These are phyloP conservation scores for Solanum sejunctum DNA, from an alignment of 257 asterid genomes.

Conservation along the genomic window DNA sequence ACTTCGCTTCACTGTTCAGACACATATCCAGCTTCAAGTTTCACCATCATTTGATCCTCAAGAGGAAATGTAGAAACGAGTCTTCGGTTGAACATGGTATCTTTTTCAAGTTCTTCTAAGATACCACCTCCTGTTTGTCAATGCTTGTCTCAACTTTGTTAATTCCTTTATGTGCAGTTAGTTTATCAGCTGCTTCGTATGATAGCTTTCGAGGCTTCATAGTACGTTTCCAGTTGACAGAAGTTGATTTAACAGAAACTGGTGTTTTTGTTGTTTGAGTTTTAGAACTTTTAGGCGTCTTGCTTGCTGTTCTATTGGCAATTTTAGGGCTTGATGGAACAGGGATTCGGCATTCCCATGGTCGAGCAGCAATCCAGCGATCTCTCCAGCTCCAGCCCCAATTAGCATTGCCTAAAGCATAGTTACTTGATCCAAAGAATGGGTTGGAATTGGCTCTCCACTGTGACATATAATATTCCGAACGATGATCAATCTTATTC, in stretches of 20 bases:
- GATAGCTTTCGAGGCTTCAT: slow-evolving; percentile 21
- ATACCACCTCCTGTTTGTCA: background rate
- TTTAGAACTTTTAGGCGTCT: background rate
- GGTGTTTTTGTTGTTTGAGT: background rate
- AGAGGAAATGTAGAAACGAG: background rate
- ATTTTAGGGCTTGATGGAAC: slow-evolving; percentile 39
- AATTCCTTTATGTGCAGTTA: slow-evolving; percentile 20
- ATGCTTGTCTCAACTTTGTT: slow-evolving; percentile 9
- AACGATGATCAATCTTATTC: background rate
- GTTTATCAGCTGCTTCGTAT: slow-evolving; percentile 24
- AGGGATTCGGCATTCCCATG: slow-evolving; percentile 80
- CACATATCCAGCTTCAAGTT: background rate
- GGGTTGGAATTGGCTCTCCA: slow-evolving; percentile 76
- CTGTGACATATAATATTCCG: slow-evolving; percentile 20
- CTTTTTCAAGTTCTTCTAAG: background rate
- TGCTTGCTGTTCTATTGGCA: slow-evolving; percentile 17
- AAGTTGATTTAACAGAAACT: background rate
- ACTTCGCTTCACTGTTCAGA: background rate
- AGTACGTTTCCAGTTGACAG: slow-evolving; percentile 41
- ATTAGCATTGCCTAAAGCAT: slow-evolving; percentile 42
- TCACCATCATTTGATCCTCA: background rate
- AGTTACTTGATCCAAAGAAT: slow-evolving; percentile 33
- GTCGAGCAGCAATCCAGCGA: slow-evolving; percentile 90
- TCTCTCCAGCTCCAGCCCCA: slow-evolving; percentile 99
- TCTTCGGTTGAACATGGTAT: background rate